A percentile compares a stretch with the other conserved stretches of the same genome.
Evolutionary conservation across 768 basidiomycete species (phyloP).

Genomic region (Agrocybe chaxingu): DNA sequence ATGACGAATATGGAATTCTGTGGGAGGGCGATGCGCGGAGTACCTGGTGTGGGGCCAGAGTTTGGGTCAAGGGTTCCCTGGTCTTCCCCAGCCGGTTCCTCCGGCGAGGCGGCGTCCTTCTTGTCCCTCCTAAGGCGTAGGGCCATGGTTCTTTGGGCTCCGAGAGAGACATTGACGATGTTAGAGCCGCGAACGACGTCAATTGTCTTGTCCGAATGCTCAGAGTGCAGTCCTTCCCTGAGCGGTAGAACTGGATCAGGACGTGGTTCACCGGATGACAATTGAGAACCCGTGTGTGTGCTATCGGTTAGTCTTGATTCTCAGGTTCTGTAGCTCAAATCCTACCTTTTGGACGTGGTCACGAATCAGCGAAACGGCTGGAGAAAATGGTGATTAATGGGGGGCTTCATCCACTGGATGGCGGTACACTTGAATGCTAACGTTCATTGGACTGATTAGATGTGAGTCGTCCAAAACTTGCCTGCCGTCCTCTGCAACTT

Average conservation of each 20-base stretch:
- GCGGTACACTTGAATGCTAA: constrained; percentile 74
- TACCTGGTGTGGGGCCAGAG: constrained; percentile 5
- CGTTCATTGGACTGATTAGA: neutral
- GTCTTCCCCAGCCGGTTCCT: neutral
- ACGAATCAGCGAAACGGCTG: constrained; percentile 65
- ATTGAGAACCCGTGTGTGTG: constrained; percentile 24
- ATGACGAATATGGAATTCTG: constrained; percentile 84
- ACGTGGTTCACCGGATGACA: constrained; percentile 84
- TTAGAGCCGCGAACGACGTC: constrained; percentile 72
- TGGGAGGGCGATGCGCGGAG: constrained; percentile 49
- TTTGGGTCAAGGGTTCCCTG: neutral
- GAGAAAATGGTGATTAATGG: constrained; percentile 60
- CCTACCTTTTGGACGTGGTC: constrained; percentile 51
- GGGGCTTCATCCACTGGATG: constrained; percentile 82
- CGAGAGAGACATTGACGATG: constrained; percentile 80
- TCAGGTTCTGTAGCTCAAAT: neutral
- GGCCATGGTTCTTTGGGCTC: constrained; percentile 77
- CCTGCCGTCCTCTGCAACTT: constrained; percentile 37
- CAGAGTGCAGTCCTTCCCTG: constrained; percentile 81
- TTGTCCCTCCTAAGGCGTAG: constrained; percentile 61
- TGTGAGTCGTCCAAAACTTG: constrained; percentile 6
- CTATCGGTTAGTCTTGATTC: neutral
- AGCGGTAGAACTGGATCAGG: constrained; percentile 78
- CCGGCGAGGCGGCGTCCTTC: neutral
- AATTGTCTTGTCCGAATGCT: constrained; percentile 85